A percentile compares a stretch with the other conserved stretches of the same genome.
Conservation (phyloP, 495 filamentous ascomycete genomes). For the Patellaria atrata region DNA sequence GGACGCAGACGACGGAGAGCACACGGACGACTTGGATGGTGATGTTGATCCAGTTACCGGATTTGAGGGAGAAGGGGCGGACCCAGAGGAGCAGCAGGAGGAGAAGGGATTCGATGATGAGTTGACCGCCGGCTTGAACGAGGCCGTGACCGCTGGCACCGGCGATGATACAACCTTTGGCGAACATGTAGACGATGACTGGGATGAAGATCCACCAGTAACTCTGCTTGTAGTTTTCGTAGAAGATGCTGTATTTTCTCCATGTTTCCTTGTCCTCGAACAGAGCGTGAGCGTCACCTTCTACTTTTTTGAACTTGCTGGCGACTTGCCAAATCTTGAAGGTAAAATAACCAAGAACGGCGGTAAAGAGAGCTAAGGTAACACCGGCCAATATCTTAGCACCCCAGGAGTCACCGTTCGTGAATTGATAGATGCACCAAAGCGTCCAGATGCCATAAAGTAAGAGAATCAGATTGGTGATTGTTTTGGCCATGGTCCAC, state of each 20-base stretch:
- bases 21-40: conserved; percentile 90
- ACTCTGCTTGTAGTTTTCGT: conserved; percentile 81
- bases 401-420: conserved; percentile 87
- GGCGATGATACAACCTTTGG: conserved; percentile 76
- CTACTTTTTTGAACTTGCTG: conserved; percentile 50
- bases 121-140: conserved; percentile 59
- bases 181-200: conserved; percentile 82
- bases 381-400: conserved; percentile 73
- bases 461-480: conserved; percentile 81
- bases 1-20: conserved; percentile 72
- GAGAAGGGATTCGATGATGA: conserved; percentile 65
- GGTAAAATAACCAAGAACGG: conserved; percentile 60
- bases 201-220: conserved; percentile 98
- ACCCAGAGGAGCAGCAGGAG: conserved; percentile 63
- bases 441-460: conserved; percentile 92
- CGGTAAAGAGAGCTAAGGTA: conserved; percentile 69
- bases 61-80: conserved; percentile 71
- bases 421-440: conserved; percentile 94
- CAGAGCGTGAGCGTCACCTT: conserved; percentile 59
- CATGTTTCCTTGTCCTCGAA: conserved; percentile 85
- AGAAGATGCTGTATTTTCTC: conserved; percentile 94
- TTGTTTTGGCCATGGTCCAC: conserved; percentile 73
- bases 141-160: conserved; percentile 78
- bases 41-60: conserved; percentile 86
- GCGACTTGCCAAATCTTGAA: conserved; percentile 71